A percentile compares a stretch with the other conserved stretches of the same genome.
phyloP scores from a whole-genome alignment of 163 green algal species.

The Chloromonas sp. region DNA sequence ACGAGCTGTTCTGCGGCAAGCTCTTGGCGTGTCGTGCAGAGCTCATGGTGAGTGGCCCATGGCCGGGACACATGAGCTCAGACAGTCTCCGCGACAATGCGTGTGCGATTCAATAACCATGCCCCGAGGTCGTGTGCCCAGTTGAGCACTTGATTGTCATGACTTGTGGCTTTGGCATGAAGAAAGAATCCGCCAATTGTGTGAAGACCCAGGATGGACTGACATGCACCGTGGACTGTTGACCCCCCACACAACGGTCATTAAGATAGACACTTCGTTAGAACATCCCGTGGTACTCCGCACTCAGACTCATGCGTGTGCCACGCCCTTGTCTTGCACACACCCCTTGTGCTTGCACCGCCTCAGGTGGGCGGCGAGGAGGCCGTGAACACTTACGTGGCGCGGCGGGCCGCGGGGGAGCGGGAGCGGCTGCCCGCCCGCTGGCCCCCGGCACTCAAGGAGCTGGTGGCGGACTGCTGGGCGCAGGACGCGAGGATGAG shows the following conservation, averaged over 20 bases:
- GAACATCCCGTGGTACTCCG: not conserved
- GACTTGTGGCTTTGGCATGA: no score
- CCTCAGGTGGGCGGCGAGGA: not conserved
- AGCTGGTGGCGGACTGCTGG: conserved; percentile 3
- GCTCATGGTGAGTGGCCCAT: conserved; percentile 18
- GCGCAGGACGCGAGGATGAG: not conserved
- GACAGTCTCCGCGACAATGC: not conserved
- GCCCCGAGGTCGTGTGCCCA: not conserved
- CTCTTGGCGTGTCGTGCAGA: conserved; percentile 28
- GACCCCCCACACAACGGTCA: not conserved
- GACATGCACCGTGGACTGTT: no score
- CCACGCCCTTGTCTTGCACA: not conserved
- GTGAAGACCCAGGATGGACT: no score
- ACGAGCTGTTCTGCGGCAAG: conserved; percentile 23
- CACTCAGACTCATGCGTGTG: not conserved
- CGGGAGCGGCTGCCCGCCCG: not conserved
- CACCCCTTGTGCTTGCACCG: not conserved
- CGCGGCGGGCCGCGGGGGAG: not conserved
- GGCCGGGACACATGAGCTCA: conserved; percentile 19
- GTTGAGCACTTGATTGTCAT: not conserved
- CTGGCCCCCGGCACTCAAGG: not conserved
- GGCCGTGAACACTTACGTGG: not conserved
- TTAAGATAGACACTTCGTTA: not conserved
- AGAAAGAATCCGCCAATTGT: no score
- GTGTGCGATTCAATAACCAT: conserved; percentile 15